phyloP scores from a whole-genome alignment of 2,329 filamentous ascomycete species.

The Albophoma yamanashiensis region DNA sequence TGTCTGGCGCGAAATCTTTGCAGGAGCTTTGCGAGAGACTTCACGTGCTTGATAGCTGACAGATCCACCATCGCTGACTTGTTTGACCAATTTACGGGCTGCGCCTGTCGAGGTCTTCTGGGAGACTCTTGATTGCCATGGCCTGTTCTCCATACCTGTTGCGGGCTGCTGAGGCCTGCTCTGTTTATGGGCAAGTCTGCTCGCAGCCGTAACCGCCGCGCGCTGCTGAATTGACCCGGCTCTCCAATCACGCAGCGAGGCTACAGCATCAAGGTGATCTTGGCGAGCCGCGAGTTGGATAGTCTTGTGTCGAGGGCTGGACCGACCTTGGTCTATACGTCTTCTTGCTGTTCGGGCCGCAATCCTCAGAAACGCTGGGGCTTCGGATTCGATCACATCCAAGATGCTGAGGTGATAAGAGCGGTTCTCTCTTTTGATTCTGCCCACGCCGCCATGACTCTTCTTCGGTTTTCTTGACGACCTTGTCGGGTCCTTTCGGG shows the following conservation, averaged over 20 bases:
- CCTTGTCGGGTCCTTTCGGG: not conserved
- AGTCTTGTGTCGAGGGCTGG: slow-evolving; percentile 43
- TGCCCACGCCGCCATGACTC: slow-evolving; percentile 1
- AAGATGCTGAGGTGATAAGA: slow-evolving; percentile 44
- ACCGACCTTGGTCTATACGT: slow-evolving; percentile 37
- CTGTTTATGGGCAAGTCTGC: slow-evolving; percentile 4
- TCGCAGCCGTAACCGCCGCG: slow-evolving; percentile 17
- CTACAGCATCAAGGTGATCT: slow-evolving; percentile 48
- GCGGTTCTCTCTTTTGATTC: not conserved
- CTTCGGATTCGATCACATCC: slow-evolving; percentile 42
- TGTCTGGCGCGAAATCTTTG: not conserved
- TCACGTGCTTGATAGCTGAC: slow-evolving; percentile 12
- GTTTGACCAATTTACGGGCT: slow-evolving; percentile 18
- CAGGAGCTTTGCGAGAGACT: not conserved
- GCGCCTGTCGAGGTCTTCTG: not conserved
- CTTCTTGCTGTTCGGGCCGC: slow-evolving; percentile 46
- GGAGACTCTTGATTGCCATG: slow-evolving; percentile 1
- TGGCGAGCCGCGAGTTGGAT: slow-evolving; percentile 50
- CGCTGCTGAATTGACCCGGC: slow-evolving; percentile 38
- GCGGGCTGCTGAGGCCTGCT: slow-evolving; percentile 5
- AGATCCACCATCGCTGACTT: slow-evolving; percentile 14
- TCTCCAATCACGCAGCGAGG: slow-evolving; percentile 44
- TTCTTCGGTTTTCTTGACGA: slow-evolving; percentile 5
- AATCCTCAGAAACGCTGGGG: slow-evolving; percentile 49
- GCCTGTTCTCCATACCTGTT: slow-evolving; percentile 13